These are phyloP conservation scores for Dactylellina drechsleri DNA, from an alignment of 2,329 filamentous ascomycete species.

Conservation along the genomic window DNA sequence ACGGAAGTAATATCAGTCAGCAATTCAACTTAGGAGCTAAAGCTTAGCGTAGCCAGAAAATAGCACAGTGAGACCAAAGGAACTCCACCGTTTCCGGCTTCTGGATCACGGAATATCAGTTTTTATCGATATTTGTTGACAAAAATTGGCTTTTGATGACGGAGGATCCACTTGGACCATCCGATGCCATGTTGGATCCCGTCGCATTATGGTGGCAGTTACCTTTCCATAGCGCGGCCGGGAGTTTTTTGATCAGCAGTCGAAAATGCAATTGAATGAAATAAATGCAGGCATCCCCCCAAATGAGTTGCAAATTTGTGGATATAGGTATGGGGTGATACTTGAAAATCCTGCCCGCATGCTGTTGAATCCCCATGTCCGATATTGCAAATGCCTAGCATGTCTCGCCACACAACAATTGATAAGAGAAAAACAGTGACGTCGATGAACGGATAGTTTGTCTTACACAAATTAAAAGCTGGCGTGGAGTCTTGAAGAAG, in stretches of 20 bases:
- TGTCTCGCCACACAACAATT: constrained; percentile 16
- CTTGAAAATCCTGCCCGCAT: too few relatives aligned
- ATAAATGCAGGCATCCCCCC: background rate
- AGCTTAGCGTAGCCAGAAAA: too few relatives aligned
- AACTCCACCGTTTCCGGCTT: too few relatives aligned
- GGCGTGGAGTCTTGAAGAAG: background rate
- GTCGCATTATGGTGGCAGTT: constrained; percentile 37
- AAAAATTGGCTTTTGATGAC: background rate
- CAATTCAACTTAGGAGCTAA: too few relatives aligned
- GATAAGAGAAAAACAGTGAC: constrained; percentile 32
- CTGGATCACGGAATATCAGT: too few relatives aligned
- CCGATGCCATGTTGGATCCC: constrained; percentile 2
- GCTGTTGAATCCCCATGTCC: too few relatives aligned
- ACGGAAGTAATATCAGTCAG: too few relatives aligned
- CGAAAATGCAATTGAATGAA: background rate
- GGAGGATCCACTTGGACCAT: constrained; percentile 1
- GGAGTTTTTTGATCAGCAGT: background rate
- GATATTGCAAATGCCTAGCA: background rate
- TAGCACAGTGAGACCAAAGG: too few relatives aligned
- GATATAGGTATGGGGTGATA: too few relatives aligned
- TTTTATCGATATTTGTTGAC: too few relatives aligned
- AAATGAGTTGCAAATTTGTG: too few relatives aligned
- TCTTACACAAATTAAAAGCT: background rate
- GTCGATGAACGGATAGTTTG: constrained; percentile 38
- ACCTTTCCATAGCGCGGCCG: background rate